These are phyloP conservation scores for Zalerion maritima DNA, from an alignment of 495 filamentous ascomycete genomes.

Conservation along the genomic window DNA sequence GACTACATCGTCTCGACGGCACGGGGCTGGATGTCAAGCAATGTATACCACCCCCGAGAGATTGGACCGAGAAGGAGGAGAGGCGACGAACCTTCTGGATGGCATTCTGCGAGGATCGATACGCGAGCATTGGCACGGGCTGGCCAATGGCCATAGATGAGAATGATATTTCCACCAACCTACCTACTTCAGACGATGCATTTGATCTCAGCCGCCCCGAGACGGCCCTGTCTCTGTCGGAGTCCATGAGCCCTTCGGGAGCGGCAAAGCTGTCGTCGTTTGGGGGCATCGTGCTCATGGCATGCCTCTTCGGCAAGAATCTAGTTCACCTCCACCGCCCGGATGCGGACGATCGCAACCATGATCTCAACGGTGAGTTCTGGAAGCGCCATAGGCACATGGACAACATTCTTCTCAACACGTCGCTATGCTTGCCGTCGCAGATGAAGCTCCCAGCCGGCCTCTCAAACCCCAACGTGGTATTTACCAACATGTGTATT, in stretches of 20 bases:
- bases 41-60: slow-evolving; percentile 65
- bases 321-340: slow-evolving; percentile 87
- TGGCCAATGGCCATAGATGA: slow-evolving; percentile 96
- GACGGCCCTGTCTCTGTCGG: slow-evolving; percentile 48
- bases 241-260: slow-evolving; percentile 59
- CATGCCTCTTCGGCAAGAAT: slow-evolving; percentile 86
- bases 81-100: slow-evolving; percentile 89
- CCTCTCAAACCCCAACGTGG: slow-evolving; percentile 65
- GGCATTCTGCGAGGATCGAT: slow-evolving; percentile 77
- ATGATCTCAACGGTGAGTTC: slow-evolving; percentile 86
- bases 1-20: slow-evolving; percentile 79
- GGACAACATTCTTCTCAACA: slow-evolving; percentile 82
- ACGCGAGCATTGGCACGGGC: slow-evolving; percentile 91
- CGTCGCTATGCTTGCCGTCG: slow-evolving; percentile 68
- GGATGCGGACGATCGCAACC: slow-evolving; percentile 62
- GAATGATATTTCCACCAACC: slow-evolving; percentile 73
- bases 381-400: slow-evolving; percentile 86
- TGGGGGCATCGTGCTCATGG: slow-evolving; percentile 69
- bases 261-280: slow-evolving; percentile 60
- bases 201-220: slow-evolving; percentile 67
- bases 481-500: slow-evolving; percentile 93
- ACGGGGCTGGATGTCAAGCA: slow-evolving; percentile 84
- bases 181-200: slow-evolving; percentile 76
- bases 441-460: slow-evolving; percentile 69
- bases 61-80: slow-evolving; percentile 92